A percentile compares a stretch with the other conserved stretches of the same genome.
Conservation (phyloP, 768 basidiomycete species). For the Suillus cothurnatus region DNA sequence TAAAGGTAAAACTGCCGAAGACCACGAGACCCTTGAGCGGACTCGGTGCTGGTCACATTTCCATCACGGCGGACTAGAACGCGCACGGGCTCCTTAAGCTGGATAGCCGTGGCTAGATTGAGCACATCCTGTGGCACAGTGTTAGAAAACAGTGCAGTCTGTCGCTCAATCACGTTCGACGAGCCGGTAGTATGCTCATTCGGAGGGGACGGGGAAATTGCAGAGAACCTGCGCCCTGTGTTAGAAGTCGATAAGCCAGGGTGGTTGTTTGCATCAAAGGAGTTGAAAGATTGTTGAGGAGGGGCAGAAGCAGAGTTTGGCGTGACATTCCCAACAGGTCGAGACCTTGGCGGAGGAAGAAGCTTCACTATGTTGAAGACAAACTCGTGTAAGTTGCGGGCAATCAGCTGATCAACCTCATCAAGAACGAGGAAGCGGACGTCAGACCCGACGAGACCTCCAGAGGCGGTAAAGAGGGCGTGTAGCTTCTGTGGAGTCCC, state of each 20-base stretch:
- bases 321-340: conserved; percentile 43
- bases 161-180: conserved; percentile 61
- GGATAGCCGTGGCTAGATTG: conserved; percentile 90
- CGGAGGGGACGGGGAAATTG: conserved; percentile 49
- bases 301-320: conserved; percentile 34
- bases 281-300: conserved; percentile 47
- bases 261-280: conserved; percentile 46
- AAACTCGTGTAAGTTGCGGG: conserved; percentile 93
- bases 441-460: conserved; percentile 78
- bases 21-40: conserved; percentile 74
- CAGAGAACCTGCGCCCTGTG: conserved; percentile 60
- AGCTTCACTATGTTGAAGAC: conserved; percentile 93
- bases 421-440: conserved; percentile 95
- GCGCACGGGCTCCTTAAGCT: conserved; percentile 93
- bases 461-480: conserved; percentile 81
- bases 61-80: conserved; percentile 96
- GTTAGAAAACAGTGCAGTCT: conserved; percentile 95
- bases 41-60: conserved; percentile 71
- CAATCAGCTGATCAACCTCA: conserved; percentile 97
- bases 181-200: conserved; percentile 39
- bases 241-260: conserved; percentile 36
- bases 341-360: conserved; percentile 84
- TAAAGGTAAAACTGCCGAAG: conserved; percentile 97
- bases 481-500: conserved; percentile 97
- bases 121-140: conserved; percentile 98